A percentile compares a stretch with the other conserved stretches of the same genome.
phyloP scores from a whole-genome alignment of 2,329 filamentous ascomycete species.

The Monosporascus cannonballus region DNA sequence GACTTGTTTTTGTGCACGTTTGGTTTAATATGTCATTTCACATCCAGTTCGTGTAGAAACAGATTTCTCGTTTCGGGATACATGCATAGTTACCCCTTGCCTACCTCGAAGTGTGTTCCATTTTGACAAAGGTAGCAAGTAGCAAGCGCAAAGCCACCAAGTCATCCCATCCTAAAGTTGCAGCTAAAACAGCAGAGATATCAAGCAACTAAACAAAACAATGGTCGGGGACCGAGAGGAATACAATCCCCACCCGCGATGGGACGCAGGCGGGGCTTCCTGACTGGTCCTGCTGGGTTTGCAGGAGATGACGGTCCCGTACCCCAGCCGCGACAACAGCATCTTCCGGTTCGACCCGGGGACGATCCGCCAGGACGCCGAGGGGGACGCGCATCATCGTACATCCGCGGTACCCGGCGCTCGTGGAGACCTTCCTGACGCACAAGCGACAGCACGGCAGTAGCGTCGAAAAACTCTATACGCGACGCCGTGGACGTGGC shows the following conservation, averaged over 20 bases:
- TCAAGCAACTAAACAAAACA: no score
- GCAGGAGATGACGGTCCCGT: conserved; percentile 2
- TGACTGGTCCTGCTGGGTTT: conserved; percentile 8
- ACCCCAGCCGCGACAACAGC: conserved; percentile 19
- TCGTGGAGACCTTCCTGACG: conserved; percentile 19
- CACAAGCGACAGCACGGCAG: conserved; percentile 21
- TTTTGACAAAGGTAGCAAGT: no score
- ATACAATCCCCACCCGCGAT: neutral
- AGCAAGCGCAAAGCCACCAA: no score
- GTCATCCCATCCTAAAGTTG: no score
- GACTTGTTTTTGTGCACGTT: no score
- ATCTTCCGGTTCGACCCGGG: conserved; percentile 15
- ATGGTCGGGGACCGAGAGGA: no score
- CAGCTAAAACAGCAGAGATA: no score
- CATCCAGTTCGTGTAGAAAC: no score
- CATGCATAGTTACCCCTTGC: no score
- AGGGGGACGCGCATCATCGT: conserved; percentile 21
- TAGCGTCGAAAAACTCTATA: conserved; percentile 16
- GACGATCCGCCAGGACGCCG: conserved; percentile 14
- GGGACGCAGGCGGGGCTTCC: neutral
- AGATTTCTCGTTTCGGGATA: no score
- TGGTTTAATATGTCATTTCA: no score
- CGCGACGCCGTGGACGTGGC: conserved; percentile 14
- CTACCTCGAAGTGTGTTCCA: no score
- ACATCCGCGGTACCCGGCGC: conserved; percentile 16